Conservation (phyloP, 2,329 filamentous ascomycete species). For the Ascochyta rabiei region DNA sequence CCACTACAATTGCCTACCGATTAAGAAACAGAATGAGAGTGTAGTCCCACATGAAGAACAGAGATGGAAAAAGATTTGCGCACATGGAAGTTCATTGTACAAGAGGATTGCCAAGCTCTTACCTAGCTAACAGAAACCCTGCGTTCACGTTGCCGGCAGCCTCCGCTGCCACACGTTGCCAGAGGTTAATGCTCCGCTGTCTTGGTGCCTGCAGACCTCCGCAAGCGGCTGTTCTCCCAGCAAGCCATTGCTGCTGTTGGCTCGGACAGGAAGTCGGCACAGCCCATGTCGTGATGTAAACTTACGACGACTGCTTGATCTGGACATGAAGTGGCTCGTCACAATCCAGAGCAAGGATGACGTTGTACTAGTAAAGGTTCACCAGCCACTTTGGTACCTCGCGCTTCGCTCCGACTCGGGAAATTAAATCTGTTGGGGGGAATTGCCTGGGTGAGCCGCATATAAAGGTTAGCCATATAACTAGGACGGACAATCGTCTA, state of each 20-base stretch:
- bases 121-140: conserved; percentile 12
- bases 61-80: too few species aligned
- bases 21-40: too few species aligned
- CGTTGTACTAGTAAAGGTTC: conserved; percentile 6
- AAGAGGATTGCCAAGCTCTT: conserved; percentile 11
- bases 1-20: too few species aligned
- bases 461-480: background rate
- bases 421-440: conserved; percentile 8
- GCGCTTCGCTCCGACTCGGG: conserved; percentile 15
- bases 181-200: conserved; percentile 7
- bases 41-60: too few species aligned
- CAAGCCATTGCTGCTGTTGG: background rate
- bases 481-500: too few species aligned
- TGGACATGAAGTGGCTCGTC: conserved; percentile 12
- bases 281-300: conserved; percentile 7
- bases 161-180: conserved; percentile 16
- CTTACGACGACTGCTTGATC: background rate
- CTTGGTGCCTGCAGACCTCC: conserved; percentile 1
- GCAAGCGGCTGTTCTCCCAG: background rate
- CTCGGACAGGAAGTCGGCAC: conserved; percentile 20
- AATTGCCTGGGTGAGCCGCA: conserved; percentile 5
- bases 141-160: background rate
- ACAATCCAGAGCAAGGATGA: conserved; percentile 5
- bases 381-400: conserved; percentile 14
- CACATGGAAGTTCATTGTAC: too few species aligned